phyloP scores from a whole-genome alignment of 768 basidiomycete species.

The Tulasnella sp. region DNA sequence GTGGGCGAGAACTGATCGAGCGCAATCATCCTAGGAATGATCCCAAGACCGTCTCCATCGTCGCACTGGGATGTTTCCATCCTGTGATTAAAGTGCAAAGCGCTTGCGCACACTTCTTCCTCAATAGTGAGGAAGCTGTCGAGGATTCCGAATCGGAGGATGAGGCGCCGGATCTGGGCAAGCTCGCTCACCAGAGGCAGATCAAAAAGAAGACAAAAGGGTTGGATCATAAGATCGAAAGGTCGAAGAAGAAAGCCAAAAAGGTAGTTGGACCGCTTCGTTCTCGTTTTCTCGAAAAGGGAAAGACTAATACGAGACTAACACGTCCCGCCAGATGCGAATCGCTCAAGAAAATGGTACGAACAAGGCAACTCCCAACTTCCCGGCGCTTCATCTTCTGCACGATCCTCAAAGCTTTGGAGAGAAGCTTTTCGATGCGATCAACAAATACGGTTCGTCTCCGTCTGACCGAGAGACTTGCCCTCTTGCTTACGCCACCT shows the following conservation, averaged over 20 bases:
- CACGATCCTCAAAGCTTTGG: conserved; percentile 95
- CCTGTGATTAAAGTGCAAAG: conserved; percentile 92
- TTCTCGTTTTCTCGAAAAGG: conserved; percentile 31
- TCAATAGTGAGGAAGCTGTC: conserved; percentile 80
- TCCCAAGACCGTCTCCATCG: conserved; percentile 88
- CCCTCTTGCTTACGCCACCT: not conserved
- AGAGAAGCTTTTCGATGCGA: conserved; percentile 86
- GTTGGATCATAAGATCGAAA: conserved; percentile 77
- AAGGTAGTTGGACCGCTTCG: conserved; percentile 52
- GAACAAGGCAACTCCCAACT: conserved; percentile 57
- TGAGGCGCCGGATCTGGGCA: conserved; percentile 65
- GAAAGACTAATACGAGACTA: conserved; percentile 40
- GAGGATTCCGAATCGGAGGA: conserved; percentile 74
- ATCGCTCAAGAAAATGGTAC: conserved; percentile 26
- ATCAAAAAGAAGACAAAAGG: conserved; percentile 92
- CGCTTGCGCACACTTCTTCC: conserved; percentile 93
- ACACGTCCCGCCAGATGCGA: conserved; percentile 22
- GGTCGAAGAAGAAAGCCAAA: conserved; percentile 71
- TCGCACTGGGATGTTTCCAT: conserved; percentile 90
- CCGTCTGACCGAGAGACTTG: not conserved
- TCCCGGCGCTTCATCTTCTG: conserved; percentile 88
- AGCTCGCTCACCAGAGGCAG: conserved; percentile 81
- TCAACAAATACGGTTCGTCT: conserved; percentile 61
- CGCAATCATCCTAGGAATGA: conserved; percentile 63
- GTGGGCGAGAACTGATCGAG: conserved; percentile 21